phyloP scores from a whole-genome alignment of 1,284 basidiomycete genomes.

The Pseudozyma thailandica region DNA sequence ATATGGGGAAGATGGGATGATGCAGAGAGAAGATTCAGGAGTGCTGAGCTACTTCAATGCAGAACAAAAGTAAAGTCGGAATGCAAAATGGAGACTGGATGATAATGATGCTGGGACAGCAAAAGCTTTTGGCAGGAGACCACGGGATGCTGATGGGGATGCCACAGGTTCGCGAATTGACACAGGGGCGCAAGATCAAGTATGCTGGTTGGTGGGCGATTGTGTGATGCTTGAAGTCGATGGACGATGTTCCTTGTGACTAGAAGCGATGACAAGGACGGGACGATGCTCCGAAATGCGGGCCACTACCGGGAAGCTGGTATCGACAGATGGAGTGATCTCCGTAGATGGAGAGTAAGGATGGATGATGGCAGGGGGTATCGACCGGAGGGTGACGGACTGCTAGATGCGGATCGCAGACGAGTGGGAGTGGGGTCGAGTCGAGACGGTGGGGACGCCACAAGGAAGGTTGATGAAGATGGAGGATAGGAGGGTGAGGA shows the following conservation, averaged over 20 bases:
- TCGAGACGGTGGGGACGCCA: slow-evolving; percentile 10
- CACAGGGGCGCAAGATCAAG: not conserved
- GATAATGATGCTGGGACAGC: too few species aligned
- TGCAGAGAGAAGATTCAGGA: not conserved
- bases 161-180: not conserved
- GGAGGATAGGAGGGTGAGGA: not conserved
- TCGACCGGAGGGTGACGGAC: not conserved
- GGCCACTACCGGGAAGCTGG: too few species aligned
- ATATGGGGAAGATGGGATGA: not conserved
- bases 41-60: not conserved
- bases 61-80: too few species aligned
- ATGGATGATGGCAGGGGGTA: slow-evolving; percentile 5
- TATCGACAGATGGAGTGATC: too few species aligned
- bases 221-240: slow-evolving; percentile 1
- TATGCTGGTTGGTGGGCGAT: slow-evolving; percentile 1
- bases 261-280: not conserved
- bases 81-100: not conserved
- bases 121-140: too few species aligned
- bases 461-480: slow-evolving; percentile 4
- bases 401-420: not conserved
- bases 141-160: too few species aligned
- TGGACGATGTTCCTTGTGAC: not conserved
- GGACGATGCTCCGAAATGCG: too few species aligned
- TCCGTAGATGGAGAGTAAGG: not conserved
- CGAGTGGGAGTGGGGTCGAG: not conserved